Conservation (phyloP, 2,329 filamentous ascomycete genomes). For the Pseudocercospora pini-densiflorae region DNA sequence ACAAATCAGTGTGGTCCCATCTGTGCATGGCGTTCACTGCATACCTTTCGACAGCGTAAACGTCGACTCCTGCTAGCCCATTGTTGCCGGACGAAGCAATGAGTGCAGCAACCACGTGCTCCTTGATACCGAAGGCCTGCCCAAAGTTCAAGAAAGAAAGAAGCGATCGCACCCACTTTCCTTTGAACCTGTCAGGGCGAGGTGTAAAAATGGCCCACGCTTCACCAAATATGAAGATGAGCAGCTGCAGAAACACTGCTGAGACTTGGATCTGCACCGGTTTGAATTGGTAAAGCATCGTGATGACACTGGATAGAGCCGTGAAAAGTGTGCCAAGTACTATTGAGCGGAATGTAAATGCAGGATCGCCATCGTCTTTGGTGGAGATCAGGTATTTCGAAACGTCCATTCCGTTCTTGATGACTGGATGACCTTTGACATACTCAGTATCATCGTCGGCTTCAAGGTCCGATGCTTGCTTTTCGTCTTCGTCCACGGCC, state of each 20-base stretch:
- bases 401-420: conserved; percentile 20
- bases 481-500: background rate
- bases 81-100: conserved; percentile 49
- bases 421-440: conserved; percentile 9
- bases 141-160: conserved; percentile 46
- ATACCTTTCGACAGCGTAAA: conserved; percentile 49
- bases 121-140: conserved; percentile 39
- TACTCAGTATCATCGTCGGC: background rate
- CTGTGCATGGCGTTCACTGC: background rate
- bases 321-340: conserved; percentile 19
- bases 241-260: conserved; percentile 21
- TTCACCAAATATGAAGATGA: conserved; percentile 13
- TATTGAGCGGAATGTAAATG: conserved; percentile 21
- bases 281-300: conserved; percentile 22
- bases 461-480: background rate
- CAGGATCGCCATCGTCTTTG: conserved; percentile 20
- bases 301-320: conserved; percentile 20
- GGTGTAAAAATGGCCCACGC: conserved; percentile 13
- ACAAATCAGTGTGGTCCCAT: background rate
- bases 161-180: background rate
- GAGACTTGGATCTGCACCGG: conserved; percentile 18
- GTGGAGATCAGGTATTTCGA: conserved; percentile 22
- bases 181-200: background rate
- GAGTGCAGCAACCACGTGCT: conserved; percentile 47
- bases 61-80: conserved; percentile 44